These are phyloP conservation scores for Dactylonectria estremocensis DNA, from an alignment of 2,329 filamentous ascomycete species.

Conservation along the genomic window DNA sequence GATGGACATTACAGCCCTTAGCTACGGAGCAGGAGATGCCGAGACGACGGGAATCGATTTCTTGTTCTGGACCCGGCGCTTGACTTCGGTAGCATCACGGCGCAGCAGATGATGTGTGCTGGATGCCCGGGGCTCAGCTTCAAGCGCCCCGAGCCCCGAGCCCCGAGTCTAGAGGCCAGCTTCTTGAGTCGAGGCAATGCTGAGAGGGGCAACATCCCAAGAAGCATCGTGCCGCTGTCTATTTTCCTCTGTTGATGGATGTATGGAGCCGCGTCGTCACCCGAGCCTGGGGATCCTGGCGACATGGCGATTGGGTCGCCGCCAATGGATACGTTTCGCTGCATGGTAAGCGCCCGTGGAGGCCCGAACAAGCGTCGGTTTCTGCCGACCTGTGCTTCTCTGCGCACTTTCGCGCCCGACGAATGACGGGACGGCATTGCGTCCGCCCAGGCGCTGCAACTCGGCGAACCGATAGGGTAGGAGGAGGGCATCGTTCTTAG, in stretches of 20 bases:
- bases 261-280: background rate
- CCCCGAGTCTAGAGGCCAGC: background rate
- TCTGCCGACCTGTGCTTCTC: background rate
- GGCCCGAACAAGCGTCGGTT: background rate
- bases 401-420: conserved; percentile 18
- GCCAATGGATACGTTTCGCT: conserved; percentile 6
- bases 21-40: conserved; percentile 4
- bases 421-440: conserved; percentile 7
- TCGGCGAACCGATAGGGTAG: conserved; percentile 11
- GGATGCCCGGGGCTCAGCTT: background rate
- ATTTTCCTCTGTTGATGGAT: background rate
- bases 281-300: background rate
- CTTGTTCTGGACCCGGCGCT: background rate
- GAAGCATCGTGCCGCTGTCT: background rate
- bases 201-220: background rate
- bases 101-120: background rate
- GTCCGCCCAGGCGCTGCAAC: conserved; percentile 17
- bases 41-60: background rate
- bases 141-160: too few relatives aligned
- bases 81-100: background rate
- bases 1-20: background rate
- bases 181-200: background rate
- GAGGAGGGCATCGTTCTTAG: conserved; percentile 28
- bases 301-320: conserved; percentile 21
- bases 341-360: conserved; percentile 19